Base-by-base conservation (phyloP, 2,329 filamentous ascomycete genomes). In the Talaromyces sp. region DNA sequence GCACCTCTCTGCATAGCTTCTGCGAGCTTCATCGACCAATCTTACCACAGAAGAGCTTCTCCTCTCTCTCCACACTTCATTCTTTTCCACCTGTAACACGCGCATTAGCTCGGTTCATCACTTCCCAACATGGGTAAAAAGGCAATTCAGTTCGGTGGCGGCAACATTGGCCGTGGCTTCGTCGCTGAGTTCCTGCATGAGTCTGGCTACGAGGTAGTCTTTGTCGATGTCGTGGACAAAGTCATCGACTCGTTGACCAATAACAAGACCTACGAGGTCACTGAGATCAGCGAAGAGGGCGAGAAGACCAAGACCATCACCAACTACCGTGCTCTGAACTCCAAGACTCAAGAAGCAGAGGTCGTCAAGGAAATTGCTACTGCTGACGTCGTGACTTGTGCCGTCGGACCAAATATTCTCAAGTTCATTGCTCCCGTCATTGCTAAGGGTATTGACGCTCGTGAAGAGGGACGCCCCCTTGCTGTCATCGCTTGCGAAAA, bases 401-500 rank as follows among this genome's bases (percentile, higher is more conserved):
- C 95, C 21, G 95, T 99, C 68, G 95, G 95, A 50, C 95, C 95
- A 71, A 96, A 93, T 78, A 89, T 99, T 73, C 89, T 99, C 74
- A 93, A 91, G 80, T 97, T 96, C 79, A 95, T 99, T 73, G 95
- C 95, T 54, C 91, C 93, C 25, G 90, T 93, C 70, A 96, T 99
- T 70, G 93, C 93, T 74, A 95, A 96, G 83, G 95, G 91, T 69
- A 91, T 99, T 67, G 88, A 93, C 74, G 84, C 84, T 68, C 89
- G 95, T 67, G 83, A 86, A 28, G 76, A 77, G 52, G 75, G 81
- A 61, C 84, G 84, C 66, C 93, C 93, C 7, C 79, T 98, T 46
- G 88, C 93, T 23, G 91, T 99, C 73, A 96, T 99, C 79, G 95
- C 95, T 63, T 99, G 95, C 79, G 95, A 99, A 82, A 99, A 99